Evolutionary conservation across 495 filamentous ascomycete genomes (phyloP), one percentile per base, ranked within the genome.

Genomic region (Aspergillus sparsus): DNA sequence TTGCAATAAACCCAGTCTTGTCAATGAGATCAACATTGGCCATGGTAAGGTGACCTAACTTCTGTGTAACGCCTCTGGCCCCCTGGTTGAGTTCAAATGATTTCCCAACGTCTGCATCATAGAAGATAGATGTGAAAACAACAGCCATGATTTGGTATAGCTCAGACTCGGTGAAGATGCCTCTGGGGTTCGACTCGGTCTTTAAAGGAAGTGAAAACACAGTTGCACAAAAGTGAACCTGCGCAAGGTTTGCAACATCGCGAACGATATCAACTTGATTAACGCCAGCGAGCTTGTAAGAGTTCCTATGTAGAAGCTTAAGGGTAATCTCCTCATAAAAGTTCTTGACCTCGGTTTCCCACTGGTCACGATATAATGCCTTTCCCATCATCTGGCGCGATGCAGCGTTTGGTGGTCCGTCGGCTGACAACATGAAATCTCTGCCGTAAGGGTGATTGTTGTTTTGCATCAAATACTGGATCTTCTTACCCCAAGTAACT

Each of bases 191-290:
- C n/a, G 80, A 77, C 7, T 85, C 80, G 5, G 82, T 85, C 59
- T 85, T 86, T 36, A 90, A 59, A 2, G 88, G 85, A 7, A 90
- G 71, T 46, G 80, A 84, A 70, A 87, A 89, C 33, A 90, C 65
- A 46, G 81, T 82, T 7, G 85, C 76, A 60, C 79, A 79, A 67
- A 88, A 84, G 56, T 86, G 82, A 49, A 83, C 77, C 49, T 84
- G 80, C 2, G 79, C 81, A 8, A 88, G 65, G 58, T 88, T 88
- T 55, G 82, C 82, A 46, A 90, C 68, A 66, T 88, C 83, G 44
- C 80, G 80, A 37, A 86, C 80, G 55, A 91, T 83, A 53, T 86
- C 85, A 50, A 85, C 78, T 58, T 89, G 86, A 46, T 82, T 82
- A 49, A 77, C 66, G 3, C 74, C 74, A 5, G 78, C 82, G n/a